phyloP scores from a whole-genome alignment of 306 rosid species.

The Corylus heterophylla region DNA sequence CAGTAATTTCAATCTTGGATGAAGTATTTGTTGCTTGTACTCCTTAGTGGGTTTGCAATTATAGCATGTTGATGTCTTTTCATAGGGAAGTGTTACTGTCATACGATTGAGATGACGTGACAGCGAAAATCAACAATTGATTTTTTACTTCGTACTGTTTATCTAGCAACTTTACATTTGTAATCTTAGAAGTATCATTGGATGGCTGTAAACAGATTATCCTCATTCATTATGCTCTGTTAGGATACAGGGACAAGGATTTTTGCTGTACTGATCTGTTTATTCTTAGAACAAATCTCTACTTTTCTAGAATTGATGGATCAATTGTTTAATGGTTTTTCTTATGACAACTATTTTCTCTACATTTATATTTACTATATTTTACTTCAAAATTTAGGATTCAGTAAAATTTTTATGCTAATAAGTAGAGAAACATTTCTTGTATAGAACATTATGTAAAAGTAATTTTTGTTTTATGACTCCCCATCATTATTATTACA shows the following conservation, averaged over 20 bases:
- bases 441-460: not conserved
- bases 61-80: not conserved
- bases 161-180: not conserved
- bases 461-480: not conserved
- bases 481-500: no score
- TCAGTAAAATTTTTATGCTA: no score
- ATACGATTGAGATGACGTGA: no score
- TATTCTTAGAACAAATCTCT: not conserved
- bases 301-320: not conserved
- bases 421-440: not conserved
- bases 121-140: no score
- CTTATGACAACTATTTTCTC: not conserved
- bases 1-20: constrained; percentile 10
- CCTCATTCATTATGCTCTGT: not conserved
- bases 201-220: not conserved
- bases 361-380: not conserved
- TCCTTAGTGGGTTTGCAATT: not conserved
- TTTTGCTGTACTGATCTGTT: not conserved
- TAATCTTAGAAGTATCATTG: not conserved
- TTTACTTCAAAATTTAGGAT: not conserved
- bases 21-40: not conserved
- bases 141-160: not conserved
- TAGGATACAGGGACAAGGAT: not conserved
- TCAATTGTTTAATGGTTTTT: not conserved
- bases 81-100: not conserved